A percentile compares a stretch with the other conserved stretches of the same genome.
Conservation (phyloP, 805 yeast species). For the Lachancea meyersii region DNA sequence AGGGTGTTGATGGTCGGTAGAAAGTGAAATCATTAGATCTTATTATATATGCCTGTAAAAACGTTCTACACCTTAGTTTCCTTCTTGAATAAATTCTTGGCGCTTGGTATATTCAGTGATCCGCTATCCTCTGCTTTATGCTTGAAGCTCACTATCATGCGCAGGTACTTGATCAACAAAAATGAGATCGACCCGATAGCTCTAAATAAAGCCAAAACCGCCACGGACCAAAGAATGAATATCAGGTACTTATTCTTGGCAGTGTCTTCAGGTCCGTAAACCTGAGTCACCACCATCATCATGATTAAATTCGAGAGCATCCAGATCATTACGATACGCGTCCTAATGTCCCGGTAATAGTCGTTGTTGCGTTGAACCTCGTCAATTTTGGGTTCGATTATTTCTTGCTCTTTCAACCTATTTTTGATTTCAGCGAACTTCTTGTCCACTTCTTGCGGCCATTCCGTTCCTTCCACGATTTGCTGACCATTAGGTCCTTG, state of each 20-base stretch:
- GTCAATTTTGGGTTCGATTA: conserved; percentile 26
- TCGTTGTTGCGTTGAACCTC: conserved; percentile 49
- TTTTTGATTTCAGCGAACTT: conserved; percentile 34
- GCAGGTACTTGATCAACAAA: conserved; percentile 40
- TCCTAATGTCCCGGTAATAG: conserved; percentile 90
- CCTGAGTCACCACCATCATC: conserved; percentile 82
- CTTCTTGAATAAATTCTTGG: conserved; percentile 8
- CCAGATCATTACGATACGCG: conserved; percentile 95
- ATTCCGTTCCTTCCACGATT: conserved; percentile 55
- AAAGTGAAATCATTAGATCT: too few relatives aligned
- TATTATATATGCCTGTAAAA: too few relatives aligned
- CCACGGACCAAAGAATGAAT: conserved; percentile 88
- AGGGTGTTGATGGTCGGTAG: conserved; percentile 12
- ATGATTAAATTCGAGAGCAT: conserved; percentile 73
- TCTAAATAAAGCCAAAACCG: conserved; percentile 73
- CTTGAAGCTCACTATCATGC: conserved; percentile 36
- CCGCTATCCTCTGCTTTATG: conserved; percentile 37
- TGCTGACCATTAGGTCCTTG: conserved; percentile 79
- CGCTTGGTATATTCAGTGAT: conserved; percentile 17
- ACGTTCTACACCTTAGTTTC: conserved; percentile 6
- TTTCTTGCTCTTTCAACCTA: conserved; percentile 33
- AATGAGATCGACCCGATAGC: conserved; percentile 76
- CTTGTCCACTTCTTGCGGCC: conserved; percentile 37
- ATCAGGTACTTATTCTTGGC: conserved; percentile 69
- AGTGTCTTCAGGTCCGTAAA: conserved; percentile 62